Conservation (phyloP, 164 flowering plant genomes). For the Aristolochia contorta region DNA sequence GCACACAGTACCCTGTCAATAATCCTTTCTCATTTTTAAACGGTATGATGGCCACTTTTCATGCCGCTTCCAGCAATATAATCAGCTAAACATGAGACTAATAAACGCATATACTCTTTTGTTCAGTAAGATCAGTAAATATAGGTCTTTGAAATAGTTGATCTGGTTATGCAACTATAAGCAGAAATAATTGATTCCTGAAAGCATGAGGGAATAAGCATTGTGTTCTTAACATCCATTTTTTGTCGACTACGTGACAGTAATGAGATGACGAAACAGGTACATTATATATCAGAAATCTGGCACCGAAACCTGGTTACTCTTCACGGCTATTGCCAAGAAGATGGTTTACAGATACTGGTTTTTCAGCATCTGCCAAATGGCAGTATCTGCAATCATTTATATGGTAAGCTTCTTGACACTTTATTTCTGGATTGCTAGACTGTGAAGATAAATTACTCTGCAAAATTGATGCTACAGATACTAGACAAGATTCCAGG, state of each 20-base stretch:
- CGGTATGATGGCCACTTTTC: no score
- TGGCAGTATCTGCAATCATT: conserved; percentile 56
- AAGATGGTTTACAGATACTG: conserved; percentile 46
- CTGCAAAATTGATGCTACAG: conserved; percentile 17
- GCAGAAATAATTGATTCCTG: no score
- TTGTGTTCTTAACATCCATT: neutral
- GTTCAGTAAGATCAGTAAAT: neutral
- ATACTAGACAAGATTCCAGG: conserved; percentile 25
- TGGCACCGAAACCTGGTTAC: conserved; percentile 49
- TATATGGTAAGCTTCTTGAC: conserved; percentile 41
- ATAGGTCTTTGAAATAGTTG: neutral
- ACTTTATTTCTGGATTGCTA: neutral
- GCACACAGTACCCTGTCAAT: no score
- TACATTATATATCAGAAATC: conserved; percentile 33
- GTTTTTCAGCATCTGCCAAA: conserved; percentile 60
- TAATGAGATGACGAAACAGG: conserved; percentile 28
- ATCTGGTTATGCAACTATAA: neutral
- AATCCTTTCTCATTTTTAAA: no score
- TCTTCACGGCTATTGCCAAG: conserved; percentile 64
- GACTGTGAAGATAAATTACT: neutral
- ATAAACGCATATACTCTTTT: neutral
- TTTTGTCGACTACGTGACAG: conserved; percentile 1
- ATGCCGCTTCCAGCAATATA: no score
- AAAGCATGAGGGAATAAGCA: no score
- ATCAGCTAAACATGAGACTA: no score